Evolutionary conservation across 2,329 filamentous ascomycete genomes (phyloP), one percentile per base, ranked within the genome.

Genomic region (Aspergillus niger): DNA sequence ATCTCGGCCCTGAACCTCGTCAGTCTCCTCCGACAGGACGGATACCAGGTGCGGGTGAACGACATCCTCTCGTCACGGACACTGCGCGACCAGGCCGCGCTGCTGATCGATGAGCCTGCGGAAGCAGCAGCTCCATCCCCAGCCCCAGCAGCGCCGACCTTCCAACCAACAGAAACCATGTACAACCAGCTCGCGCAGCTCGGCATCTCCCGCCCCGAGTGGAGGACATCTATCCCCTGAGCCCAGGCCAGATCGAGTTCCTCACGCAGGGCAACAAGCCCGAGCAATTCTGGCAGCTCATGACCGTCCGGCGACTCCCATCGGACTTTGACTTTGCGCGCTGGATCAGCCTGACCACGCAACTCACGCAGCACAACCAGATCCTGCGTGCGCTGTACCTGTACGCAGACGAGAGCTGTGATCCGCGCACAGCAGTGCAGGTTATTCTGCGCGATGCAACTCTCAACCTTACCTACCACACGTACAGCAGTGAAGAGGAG

Each of bases 401-500:
- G 24, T 44, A 53, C 10, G 26, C 15, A 5, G 56, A 61, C 26
- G 41, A 11, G n/a, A 17, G 11, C 8, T 17, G 41, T 3, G 41
- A 43, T 11, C 41, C 41, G 8, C 39, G 36, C 8, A 47, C 24
- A 17, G 62, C 63, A 59, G 47, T 58, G 30, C 55, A 62, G 32
- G 61, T 69, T n/a, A 53, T 70, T 24, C 55, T 67, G 56, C 59
- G 61, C 30, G 53, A 67, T 39, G 36, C 66, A 2, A 28, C 49
- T 20, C 60, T 64, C 17, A 56, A 63, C 47, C 55, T 67, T 17
- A 54, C 49, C 28, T 57, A 55, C 32, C 53, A 58, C 48, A 58
- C 38, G 10, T 66, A 60, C 53, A 41, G 59, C 26, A 64, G 61
- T 28, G 69, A 72, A 8, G 61, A 65, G 11, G 63, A 72, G 20